phyloP scores from a whole-genome alignment of 1,284 basidiomycete genomes.

The Boletus chippewaensis region DNA sequence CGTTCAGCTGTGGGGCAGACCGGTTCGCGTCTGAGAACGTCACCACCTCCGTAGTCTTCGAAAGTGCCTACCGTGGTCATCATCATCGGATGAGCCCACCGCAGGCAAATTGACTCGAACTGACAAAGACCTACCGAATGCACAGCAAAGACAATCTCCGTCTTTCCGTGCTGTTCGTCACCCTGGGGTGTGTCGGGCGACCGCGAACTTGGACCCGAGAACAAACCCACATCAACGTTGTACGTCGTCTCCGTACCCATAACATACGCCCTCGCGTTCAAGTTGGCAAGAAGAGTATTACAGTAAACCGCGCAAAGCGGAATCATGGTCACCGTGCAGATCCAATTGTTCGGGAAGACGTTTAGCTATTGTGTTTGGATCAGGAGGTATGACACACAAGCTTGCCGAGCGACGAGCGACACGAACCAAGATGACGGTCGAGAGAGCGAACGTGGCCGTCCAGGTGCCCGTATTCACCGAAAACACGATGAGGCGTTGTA shows the following conservation, averaged over 20 bases:
- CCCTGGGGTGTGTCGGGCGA: no score
- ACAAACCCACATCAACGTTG: neutral
- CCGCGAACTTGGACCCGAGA: neutral
- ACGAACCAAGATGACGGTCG: slow-evolving; percentile 14
- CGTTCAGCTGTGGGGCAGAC: neutral
- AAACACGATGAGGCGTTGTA: slow-evolving; percentile 13
- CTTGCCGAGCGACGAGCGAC: neutral
- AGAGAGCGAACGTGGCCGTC: slow-evolving; percentile 9
- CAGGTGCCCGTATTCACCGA: slow-evolving; percentile 15
- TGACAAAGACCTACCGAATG: neutral
- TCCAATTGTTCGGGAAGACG: neutral
- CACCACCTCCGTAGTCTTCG: neutral
- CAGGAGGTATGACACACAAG: neutral
- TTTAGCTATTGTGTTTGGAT: slow-evolving; percentile 1
- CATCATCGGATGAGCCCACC: neutral
- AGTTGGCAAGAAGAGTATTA: slow-evolving; percentile 9
- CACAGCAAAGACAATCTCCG: neutral
- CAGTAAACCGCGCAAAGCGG: slow-evolving; percentile 15
- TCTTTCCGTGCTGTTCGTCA: neutral
- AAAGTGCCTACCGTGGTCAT: neutral
- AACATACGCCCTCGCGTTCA: slow-evolving; percentile 9
- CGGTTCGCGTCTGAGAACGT: neutral
- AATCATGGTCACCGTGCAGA: neutral
- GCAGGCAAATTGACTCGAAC: no score
- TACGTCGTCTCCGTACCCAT: neutral